These are phyloP conservation scores for Aspergillus kassunensis DNA, from an alignment of 495 filamentous ascomycete genomes.

Conservation along the genomic window DNA sequence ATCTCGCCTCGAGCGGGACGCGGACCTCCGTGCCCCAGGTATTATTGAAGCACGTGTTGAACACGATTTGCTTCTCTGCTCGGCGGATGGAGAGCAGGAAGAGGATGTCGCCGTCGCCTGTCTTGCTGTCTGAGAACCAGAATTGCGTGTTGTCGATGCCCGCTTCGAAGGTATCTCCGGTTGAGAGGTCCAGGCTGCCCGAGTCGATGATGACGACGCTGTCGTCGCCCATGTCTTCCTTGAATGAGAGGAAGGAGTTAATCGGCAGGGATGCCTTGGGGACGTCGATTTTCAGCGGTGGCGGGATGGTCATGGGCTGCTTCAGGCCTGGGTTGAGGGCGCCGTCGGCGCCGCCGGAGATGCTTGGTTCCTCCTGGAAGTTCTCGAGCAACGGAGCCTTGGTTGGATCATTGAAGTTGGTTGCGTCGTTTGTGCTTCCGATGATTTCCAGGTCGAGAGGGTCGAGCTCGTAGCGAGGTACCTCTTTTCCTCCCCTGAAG, in stretches of 20 bases:
- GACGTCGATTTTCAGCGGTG: not conserved
- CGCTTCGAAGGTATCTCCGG: not conserved
- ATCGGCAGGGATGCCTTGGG: not conserved
- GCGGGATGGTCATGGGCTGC: not conserved
- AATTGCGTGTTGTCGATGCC: not conserved
- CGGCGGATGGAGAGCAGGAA: not conserved
- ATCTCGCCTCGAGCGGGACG: not conserved
- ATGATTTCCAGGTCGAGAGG: not conserved
- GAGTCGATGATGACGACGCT: not conserved
- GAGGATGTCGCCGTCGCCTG: not conserved
- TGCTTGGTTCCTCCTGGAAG: not conserved
- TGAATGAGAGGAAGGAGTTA: not conserved
- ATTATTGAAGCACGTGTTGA: not conserved
- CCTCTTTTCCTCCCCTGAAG: not conserved
- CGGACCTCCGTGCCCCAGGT: not conserved
- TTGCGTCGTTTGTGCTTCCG: not conserved
- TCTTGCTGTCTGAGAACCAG: not conserved
- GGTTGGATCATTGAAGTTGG: not conserved
- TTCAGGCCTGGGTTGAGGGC: not conserved
- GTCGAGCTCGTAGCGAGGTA: not conserved
- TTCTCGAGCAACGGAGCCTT: not conserved
- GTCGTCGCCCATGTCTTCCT: not conserved
- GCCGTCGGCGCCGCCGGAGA: not conserved
- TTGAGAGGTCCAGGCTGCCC: not conserved
- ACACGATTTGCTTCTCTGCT: not conserved